phyloP scores from a whole-genome alignment of 371 early-diverging fungal genomes.

The Zychaea mexicana region DNA sequence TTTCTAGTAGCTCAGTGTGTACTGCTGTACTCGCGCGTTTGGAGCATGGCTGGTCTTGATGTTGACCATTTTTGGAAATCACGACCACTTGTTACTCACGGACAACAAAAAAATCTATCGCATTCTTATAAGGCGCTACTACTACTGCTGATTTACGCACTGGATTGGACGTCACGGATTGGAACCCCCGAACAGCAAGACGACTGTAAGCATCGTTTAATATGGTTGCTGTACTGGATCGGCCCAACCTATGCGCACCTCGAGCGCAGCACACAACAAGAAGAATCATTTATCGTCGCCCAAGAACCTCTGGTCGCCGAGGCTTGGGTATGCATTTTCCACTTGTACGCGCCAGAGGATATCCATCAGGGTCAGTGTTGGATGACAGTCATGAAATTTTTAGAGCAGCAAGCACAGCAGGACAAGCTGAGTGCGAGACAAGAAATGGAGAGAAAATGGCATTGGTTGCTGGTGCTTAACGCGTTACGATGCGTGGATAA shows the following conservation, averaged over 20 bases:
- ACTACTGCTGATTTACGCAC: not conserved
- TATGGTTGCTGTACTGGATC: constrained; percentile 3
- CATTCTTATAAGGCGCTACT: not conserved
- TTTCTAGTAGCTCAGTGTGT: not conserved
- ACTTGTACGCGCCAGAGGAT: not conserved
- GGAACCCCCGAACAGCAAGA: not conserved
- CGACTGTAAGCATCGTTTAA: not conserved
- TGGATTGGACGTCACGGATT: not conserved
- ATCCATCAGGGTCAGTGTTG: not conserved
- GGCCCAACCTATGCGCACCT: not conserved
- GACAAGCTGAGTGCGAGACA: not conserved
- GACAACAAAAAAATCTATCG: not conserved
- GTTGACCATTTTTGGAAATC: not conserved
- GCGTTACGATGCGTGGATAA: not conserved
- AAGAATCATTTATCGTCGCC: not conserved
- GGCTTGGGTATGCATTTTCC: not conserved
- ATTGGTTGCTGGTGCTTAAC: not conserved
- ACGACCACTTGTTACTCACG: not conserved
- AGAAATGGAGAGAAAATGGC: not conserved
- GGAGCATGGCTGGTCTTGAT: not conserved
- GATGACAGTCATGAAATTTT: not conserved
- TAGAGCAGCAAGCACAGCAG: not conserved
- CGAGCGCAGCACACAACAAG: not conserved
- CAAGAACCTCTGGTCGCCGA: not conserved
- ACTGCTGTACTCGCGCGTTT: not conserved